Percentiles rank a stretch among this genome's conserved stretches.
Evolutionary conservation across 352 stramenopile genomes (phyloP).

Genomic region (Albugo candida): DNA sequence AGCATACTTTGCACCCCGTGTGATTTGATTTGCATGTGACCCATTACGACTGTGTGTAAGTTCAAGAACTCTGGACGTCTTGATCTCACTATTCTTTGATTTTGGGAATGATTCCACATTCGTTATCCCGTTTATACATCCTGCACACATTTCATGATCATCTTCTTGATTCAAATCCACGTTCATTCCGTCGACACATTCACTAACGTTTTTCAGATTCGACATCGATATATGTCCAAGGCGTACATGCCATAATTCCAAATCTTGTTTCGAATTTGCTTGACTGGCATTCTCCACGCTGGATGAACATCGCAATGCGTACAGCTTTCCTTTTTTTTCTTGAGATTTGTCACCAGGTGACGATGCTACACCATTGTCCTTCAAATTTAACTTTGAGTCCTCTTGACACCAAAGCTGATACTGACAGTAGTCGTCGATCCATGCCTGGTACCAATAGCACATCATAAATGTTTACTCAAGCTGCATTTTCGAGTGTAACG

Average conservation of each 20-base stretch:
- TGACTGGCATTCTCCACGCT: too few relatives aligned
- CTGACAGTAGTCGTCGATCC: slow-evolving; percentile 9
- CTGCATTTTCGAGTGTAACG: neutral
- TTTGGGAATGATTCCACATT: neutral
- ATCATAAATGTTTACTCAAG: slow-evolving; percentile 6
- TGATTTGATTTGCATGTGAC: neutral
- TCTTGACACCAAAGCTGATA: neutral
- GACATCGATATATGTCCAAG: too few relatives aligned
- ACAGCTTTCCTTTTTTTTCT: too few relatives aligned
- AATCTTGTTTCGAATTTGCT: too few relatives aligned
- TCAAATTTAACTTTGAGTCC: too few relatives aligned
- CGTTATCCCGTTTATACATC: neutral
- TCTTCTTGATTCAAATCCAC: neutral
- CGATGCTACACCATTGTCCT: too few relatives aligned
- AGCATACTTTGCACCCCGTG: slow-evolving; percentile 1
- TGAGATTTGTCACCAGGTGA: too few relatives aligned
- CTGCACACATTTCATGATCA: neutral
- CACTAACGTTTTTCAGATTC: too few relatives aligned
- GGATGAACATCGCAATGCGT: too few relatives aligned
- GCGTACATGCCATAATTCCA: too few relatives aligned
- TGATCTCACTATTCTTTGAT: neutral
- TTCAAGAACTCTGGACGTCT: neutral
- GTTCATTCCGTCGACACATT: too few relatives aligned
- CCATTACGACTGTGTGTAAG: neutral
- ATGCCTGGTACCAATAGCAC: slow-evolving; percentile 8